Conservation (phyloP, 371 early-diverging fungal species). For the Rhizopus stolonifer region DNA sequence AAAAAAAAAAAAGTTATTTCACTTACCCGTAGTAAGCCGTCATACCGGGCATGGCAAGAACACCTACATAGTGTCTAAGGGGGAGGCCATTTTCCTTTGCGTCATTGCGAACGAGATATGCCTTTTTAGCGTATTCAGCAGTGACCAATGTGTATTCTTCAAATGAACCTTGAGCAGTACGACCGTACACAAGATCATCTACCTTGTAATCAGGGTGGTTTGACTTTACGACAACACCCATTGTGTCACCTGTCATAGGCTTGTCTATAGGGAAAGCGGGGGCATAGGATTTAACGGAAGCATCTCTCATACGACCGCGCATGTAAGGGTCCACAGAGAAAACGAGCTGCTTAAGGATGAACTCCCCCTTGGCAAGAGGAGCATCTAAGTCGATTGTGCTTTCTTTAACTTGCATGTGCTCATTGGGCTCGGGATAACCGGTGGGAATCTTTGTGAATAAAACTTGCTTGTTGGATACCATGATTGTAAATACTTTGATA, state of each 20-base stretch:
- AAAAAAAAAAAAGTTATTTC: not conserved
- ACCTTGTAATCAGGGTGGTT: constrained; percentile 54
- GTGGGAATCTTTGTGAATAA: constrained; percentile 44
- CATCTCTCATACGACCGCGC: constrained; percentile 67
- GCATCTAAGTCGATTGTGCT: constrained; percentile 48
- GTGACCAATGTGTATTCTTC: constrained; percentile 47
- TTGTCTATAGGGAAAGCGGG: constrained; percentile 57
- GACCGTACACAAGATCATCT: constrained; percentile 63
- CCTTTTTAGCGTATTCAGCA: constrained; percentile 23
- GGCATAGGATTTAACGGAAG: constrained; percentile 45
- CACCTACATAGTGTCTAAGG: constrained; percentile 52
- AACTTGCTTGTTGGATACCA: constrained; percentile 37
- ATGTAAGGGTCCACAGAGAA: constrained; percentile 51
- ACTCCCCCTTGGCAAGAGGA: constrained; percentile 50
- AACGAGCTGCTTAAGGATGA: constrained; percentile 52
- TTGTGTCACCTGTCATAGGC: constrained; percentile 59
- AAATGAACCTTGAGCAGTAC: constrained; percentile 50
- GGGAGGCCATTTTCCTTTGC: constrained; percentile 45
- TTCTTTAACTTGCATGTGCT: constrained; percentile 48
- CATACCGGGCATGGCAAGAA: constrained; percentile 58
- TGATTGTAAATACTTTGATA: not conserved
- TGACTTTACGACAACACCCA: constrained; percentile 64
- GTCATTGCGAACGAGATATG: constrained; percentile 36
- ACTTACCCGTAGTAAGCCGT: constrained; percentile 41
- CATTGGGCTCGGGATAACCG: constrained; percentile 38